Percentiles rank a stretch among this genome's conserved stretches.
phyloP scores from a whole-genome alignment of 2,329 filamentous ascomycete species.

The Didymellaceae sp. region DNA sequence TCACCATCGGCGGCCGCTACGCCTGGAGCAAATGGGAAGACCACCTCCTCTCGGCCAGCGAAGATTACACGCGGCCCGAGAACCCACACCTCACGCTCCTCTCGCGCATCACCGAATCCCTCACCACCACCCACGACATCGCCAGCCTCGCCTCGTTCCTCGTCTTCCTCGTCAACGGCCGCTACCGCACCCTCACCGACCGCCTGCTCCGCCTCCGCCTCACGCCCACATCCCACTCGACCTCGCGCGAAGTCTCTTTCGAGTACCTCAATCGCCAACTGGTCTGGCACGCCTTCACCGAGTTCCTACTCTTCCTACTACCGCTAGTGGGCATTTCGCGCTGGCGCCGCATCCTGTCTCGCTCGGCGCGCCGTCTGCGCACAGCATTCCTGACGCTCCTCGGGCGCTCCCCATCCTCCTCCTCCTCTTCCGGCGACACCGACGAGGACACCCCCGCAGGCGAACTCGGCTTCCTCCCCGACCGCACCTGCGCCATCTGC shows the following conservation, averaged over 20 bases:
- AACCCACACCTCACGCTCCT: conserved; percentile 62
- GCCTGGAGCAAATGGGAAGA: conserved; percentile 92
- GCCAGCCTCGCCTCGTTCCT: conserved; percentile 86
- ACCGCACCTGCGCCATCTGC: conserved; percentile 95
- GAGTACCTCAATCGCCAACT: conserved; percentile 97
- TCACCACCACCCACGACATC: conserved; percentile 78
- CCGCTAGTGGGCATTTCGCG: conserved; percentile 93
- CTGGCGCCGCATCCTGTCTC: conserved; percentile 88
- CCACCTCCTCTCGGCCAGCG: conserved; percentile 78
- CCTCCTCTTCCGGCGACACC: conserved; percentile 55
- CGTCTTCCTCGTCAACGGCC: conserved; percentile 87
- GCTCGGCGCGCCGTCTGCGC: conserved; percentile 84
- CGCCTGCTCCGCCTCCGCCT: conserved; percentile 83
- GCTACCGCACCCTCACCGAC: conserved; percentile 90
- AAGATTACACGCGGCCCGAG: conserved; percentile 68
- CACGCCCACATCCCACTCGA: conserved; percentile 80
- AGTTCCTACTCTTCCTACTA: conserved; percentile 96
- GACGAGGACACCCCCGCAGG: conserved; percentile 62
- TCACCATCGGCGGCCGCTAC: conserved; percentile 88
- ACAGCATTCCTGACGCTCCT: conserved; percentile 58
- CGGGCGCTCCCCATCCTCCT: conserved; percentile 50
- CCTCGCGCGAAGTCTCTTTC: conserved; percentile 91
- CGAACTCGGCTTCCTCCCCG: conserved; percentile 84
- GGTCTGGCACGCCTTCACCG: conserved; percentile 99
- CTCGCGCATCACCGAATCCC: conserved; percentile 70